Conservation (phyloP, 495 filamentous ascomycete species). For the Hyphodiscus hymeniophilus region DNA sequence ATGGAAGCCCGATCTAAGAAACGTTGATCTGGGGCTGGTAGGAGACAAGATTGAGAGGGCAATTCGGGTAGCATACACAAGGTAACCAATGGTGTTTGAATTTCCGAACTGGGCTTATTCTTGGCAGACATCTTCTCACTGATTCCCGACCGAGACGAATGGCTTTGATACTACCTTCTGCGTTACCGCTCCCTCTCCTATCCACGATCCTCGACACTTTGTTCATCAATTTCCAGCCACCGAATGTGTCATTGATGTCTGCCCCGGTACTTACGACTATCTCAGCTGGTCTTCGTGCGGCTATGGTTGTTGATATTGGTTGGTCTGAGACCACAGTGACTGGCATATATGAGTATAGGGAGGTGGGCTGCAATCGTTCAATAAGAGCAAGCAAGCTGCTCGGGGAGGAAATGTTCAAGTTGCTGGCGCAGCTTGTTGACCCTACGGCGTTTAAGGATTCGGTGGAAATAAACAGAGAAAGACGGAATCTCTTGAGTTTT, state of each 20-base stretch:
- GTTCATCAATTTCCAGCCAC: slow-evolving; percentile 71
- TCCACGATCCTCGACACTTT: slow-evolving; percentile 64
- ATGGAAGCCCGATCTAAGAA: slow-evolving; percentile 68
- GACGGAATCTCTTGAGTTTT: slow-evolving; percentile 44
- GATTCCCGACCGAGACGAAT: slow-evolving; percentile 68
- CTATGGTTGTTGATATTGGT: slow-evolving; percentile 78
- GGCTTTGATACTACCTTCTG: slow-evolving; percentile 63
- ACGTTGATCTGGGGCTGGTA: slow-evolving; percentile 66
- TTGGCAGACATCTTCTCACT: slow-evolving; percentile 60
- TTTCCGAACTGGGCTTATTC: slow-evolving; percentile 1
- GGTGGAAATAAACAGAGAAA: slow-evolving; percentile 4
- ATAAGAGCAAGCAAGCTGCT: slow-evolving; percentile 66
- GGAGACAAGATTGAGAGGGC: slow-evolving; percentile 83
- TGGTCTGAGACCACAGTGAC: slow-evolving; percentile 84
- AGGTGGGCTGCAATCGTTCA: slow-evolving; percentile 57
- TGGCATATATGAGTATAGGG: slow-evolving; percentile 80
- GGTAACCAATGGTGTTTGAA: slow-evolving; percentile 30
- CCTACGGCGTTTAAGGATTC: slow-evolving; percentile 1
- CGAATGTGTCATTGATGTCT: slow-evolving; percentile 73
- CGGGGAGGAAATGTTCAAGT: slow-evolving; percentile 55
- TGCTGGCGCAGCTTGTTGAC: slow-evolving; percentile 40
- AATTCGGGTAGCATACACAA: slow-evolving; percentile 76
- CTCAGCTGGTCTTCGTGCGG: slow-evolving; percentile 72
- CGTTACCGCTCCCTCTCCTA: slow-evolving; percentile 70
- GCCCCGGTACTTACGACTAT: slow-evolving; percentile 62